Evolutionary conservation across 2,329 filamentous ascomycete genomes (phyloP).

Genomic region (Tolypocladium paradoxum): DNA sequence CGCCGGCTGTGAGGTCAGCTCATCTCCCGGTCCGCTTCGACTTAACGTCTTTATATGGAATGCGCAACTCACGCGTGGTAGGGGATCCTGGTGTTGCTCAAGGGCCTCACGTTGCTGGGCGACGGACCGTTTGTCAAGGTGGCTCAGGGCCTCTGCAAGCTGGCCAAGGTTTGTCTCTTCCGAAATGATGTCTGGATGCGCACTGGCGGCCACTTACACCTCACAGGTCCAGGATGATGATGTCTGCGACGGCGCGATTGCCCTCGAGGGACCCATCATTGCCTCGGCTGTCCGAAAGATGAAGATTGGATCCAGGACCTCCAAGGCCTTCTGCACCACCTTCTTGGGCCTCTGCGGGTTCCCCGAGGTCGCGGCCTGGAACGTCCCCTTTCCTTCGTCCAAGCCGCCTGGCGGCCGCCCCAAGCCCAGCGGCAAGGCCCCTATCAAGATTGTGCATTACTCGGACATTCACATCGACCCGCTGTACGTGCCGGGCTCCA

Average conservation of each 20-base stretch:
- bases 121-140: conserved; percentile 27
- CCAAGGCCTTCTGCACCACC: conserved; percentile 39
- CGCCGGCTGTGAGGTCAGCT: conserved; percentile 13
- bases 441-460: conserved; percentile 46
- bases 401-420: conserved; percentile 27
- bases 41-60: not conserved
- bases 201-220: not conserved
- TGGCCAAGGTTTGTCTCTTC: conserved; percentile 15
- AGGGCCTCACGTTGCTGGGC: conserved; percentile 30
- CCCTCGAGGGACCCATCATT: conserved; percentile 41
- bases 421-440: conserved; percentile 29
- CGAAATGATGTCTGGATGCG: not conserved
- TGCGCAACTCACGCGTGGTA: not conserved
- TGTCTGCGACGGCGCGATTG: conserved; percentile 42
- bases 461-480: conserved; percentile 50
- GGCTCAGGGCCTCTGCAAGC: conserved; percentile 20
- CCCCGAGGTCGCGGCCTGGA: conserved; percentile 31
- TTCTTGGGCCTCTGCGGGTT: conserved; percentile 43
- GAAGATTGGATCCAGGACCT: conserved; percentile 34
- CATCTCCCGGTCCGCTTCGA: not conserved
- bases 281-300: conserved; percentile 37
- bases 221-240: conserved; percentile 38
- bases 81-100: conserved; percentile 23
- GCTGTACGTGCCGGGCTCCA: conserved; percentile 41
- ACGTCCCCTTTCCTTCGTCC: conserved; percentile 30